Base-by-base conservation (phyloP, 1,284 basidiomycete genomes). In the Ustilago xerochloae region DNA sequence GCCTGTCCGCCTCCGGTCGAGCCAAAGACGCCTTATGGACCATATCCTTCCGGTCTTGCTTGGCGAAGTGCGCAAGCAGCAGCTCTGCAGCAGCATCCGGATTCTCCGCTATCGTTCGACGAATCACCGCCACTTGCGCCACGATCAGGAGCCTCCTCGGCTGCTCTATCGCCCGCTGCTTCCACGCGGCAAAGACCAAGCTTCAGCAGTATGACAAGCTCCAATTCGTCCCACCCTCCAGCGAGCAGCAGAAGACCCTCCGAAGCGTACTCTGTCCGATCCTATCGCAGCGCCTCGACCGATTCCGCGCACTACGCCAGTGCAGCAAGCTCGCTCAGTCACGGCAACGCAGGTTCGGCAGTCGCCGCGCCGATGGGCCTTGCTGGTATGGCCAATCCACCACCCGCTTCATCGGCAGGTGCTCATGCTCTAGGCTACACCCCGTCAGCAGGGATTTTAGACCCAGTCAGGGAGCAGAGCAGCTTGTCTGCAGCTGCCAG, bases 1-100 rank as follows among this genome's bases (percentile, higher is more conserved):
- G 61, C 61, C n/a, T 70, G 61, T 46, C 67, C 61, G 12, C 57
- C 67, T 4, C 67, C 67, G 5, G 52, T 60, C 8, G 61, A 63
- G 46, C 67, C 61, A n/a, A 58, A 43, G 35, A 30, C 43, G 18
- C 39, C 67, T 2, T 64, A 63, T 22, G 67, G 67, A 1, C 56
- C 61, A 12, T 56, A 53, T 41, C 47, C 67, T 4, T 58, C 61
- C 16, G 64, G 64, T 36, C 20, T 38, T 3, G 56, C 56, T 6
- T 65, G 56, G 56, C 50, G 63, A n/a, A 43, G 24, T 4, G 47
- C 50, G 6, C 50, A 46, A 26, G 32, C 54, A 13, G 50, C 55
- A 9, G 50, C 63, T 15, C 15, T 45, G 12, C 32, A 43, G 12
- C 32, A 43, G 12, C 29, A 18, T 13, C 46, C 32, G 12, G 28